A percentile compares a stretch with the other conserved stretches of the same genome.
phyloP scores from a whole-genome alignment of 2,329 filamentous ascomycete species.

The Trichoderma sp. region DNA sequence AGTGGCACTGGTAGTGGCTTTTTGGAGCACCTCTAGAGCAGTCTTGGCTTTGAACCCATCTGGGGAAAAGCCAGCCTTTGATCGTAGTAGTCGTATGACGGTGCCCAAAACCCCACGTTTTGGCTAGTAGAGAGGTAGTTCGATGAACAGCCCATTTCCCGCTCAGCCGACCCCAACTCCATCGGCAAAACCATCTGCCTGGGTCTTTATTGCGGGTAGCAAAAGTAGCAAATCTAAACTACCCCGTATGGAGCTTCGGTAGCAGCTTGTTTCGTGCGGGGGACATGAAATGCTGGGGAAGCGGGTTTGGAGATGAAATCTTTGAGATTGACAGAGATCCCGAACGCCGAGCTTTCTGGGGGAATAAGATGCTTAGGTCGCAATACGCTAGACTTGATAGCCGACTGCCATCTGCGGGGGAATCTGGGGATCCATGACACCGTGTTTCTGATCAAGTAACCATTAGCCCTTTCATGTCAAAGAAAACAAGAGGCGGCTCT shows the following conservation, averaged over 20 bases:
- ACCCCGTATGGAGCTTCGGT: conserved; percentile 1
- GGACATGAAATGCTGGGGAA: conserved; percentile 16
- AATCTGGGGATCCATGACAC: conserved; percentile 4
- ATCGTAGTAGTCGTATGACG: conserved; percentile 17
- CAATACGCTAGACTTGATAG: conserved; percentile 3
- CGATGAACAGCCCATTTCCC: conserved; percentile 20
- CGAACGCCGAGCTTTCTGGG: conserved; percentile 17
- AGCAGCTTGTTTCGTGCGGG: conserved; percentile 8
- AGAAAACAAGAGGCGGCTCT: not conserved
- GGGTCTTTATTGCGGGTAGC: conserved; percentile 20
- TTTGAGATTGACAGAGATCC: conserved; percentile 10
- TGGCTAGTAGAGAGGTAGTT: not conserved
- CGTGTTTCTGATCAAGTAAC: not conserved
- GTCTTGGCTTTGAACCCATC: conserved; percentile 3
- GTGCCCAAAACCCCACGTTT: conserved; percentile 13
- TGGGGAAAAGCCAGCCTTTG: not conserved
- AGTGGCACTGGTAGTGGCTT: not conserved
- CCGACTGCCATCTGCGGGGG: conserved; percentile 9
- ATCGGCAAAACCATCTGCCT: conserved; percentile 10
- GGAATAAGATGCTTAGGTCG: conserved; percentile 21
- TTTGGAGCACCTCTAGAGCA: not conserved
- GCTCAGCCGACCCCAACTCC: conserved; percentile 16
- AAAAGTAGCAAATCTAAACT: not conserved
- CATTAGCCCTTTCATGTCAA: not conserved
- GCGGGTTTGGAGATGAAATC: conserved; percentile 4